Base-by-base conservation (phyloP, 495 filamentous ascomycete species). In the Hypomontagnella monticulosa region DNA sequence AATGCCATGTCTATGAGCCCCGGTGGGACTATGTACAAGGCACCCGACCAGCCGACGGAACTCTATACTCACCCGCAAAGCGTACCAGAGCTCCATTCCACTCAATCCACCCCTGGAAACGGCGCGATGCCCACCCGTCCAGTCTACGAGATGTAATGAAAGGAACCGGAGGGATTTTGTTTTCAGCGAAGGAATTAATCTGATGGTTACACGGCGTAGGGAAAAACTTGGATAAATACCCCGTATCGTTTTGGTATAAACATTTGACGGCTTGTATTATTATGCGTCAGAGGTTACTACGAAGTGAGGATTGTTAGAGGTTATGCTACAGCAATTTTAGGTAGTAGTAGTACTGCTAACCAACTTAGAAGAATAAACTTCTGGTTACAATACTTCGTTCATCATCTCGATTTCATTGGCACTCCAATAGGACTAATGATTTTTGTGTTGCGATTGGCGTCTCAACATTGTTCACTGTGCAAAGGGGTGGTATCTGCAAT, bases 81-180 rank as follows among this genome's bases (percentile, higher is more conserved):
- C 4, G 34, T 40, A 33, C 14, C 33, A 14, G 53, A 56, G 32
- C 41, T 44, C 12, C n/a, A n/a, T n/a, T n/a, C n/a, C n/a, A n/a
- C n/a, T n/a, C n/a, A n/a, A n/a, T n/a, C 41, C 53, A 27, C 19
- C 40, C 23, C 23, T 33, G 23, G 40, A 56, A 5, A 16, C 18
- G 40, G 38, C 3, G 4, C 2, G 9, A 34, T 18, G 12, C 23
- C 40, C 15, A 42, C 20, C 7, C 14, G 54, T 23, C 52, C 23
- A 11, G 27, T 55, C 4, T 57, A 47, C 34, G 54, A 57, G 18
- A 37, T 57, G 42, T 44, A 8, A 47, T 37, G 30, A 36, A 16
- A 30, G n/a, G n/a, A 32, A 7, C 1, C 27, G n/a, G 2, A 12
- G 34, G 12, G 12, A 40, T 6, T 52, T 12, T 44, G 12, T 6